Evolutionary conservation across 345 rosid genomes (phyloP), one percentile per base, ranked within the genome.

Genomic region (Bruguiera sexangula): DNA sequence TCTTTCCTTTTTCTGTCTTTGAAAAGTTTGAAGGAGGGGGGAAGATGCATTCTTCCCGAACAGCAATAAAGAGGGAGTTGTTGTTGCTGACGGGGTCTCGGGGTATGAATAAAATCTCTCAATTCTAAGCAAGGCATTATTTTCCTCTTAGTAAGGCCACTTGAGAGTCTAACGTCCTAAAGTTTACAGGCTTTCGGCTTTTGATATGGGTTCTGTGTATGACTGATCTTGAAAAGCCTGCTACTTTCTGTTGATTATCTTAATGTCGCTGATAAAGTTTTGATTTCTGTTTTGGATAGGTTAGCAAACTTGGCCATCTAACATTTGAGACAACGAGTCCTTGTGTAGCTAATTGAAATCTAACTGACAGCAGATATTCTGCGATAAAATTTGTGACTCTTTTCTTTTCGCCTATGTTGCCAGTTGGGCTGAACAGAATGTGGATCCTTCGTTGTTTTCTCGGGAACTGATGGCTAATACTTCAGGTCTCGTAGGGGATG

Each of bases 61-160:
- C 79, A 70, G 77, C 78, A 79, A 66, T 56, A 81, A 79, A 67
- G 92, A 95, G 13, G 94, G 93, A 69, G 91, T 89, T 66, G 76
- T 91, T 59, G 94, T 88, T 74, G 97, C 98, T 65, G 98, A 89
- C 63, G 97, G 97, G 70, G 97, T 93, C 73, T 91, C 97, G 16
- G 87, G 98, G 96, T 90, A 79, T 43, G 65, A 31, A 79, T 39
- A 58, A 26, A 62, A 60, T 20, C 29, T 34, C 34, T 34, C 39
- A 37, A 29, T 27, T 55, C 39, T 6, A 0, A 34, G 62, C 37
- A 26, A 20, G 1, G 22, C 15, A 36, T 36, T 6, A 6, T 46
- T 51, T n/a, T 16, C 16, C 43, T 19, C 10, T 54, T 54, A 8
- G 6, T 24, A 13, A 54, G 26, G 58, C 58, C 10, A 6, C 8